Evolutionary conservation across 2,329 filamentous ascomycete species (phyloP), one percentile per base, ranked within the genome.

Genomic region (Neophaeococcomyces aloes): DNA sequence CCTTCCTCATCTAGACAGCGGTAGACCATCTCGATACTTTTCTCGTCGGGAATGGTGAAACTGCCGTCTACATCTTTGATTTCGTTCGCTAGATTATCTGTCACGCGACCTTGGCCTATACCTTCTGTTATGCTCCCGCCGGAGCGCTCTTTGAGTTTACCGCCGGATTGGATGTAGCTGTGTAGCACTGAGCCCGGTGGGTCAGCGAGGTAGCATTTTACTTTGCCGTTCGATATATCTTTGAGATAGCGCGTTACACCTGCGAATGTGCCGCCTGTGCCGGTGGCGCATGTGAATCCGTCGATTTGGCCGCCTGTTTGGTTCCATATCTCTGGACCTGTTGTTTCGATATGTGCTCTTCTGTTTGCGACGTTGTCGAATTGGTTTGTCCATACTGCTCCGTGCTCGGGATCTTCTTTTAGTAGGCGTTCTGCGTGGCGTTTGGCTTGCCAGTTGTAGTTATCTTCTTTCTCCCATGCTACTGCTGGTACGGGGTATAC

Each of bases 361-460:
- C 91, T 76, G 66, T 98, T 98, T 42, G 91, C 91, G 41, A 75
- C 79, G 69, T 98, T 98, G 64, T 98, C 91, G 67, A 98, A 98
- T 68, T 98, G 91, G 66, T 98, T 93, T 34, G 91, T 98, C 91
- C 91, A 98, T 11, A 96, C 88, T 7, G 89, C 87, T 57, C 91
- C 91, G 13, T 86, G 81, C 25, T 54, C 53, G 5, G 53, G 53
- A 43, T 55, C 53, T 32, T 55, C 53, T 30, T 51, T 49, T 15
- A 21, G 38, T 38, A 93, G 67, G 14, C 54, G 44, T 62, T 91
- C 87, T n/a, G 91, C 91, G 65, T 96, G 89, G 32, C 89, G 72
- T 47, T 75, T 76, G 3, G 91, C 91, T 70, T 94, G 89, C 67
- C 96, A 89, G 68, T 98, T 98, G 74, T 96, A 98, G 68, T 98